A percentile compares a stretch with the other conserved stretches of the same genome.
Conservation (phyloP, 192 early-diverging fungal genomes). For the Kappamyces sp. region DNA sequence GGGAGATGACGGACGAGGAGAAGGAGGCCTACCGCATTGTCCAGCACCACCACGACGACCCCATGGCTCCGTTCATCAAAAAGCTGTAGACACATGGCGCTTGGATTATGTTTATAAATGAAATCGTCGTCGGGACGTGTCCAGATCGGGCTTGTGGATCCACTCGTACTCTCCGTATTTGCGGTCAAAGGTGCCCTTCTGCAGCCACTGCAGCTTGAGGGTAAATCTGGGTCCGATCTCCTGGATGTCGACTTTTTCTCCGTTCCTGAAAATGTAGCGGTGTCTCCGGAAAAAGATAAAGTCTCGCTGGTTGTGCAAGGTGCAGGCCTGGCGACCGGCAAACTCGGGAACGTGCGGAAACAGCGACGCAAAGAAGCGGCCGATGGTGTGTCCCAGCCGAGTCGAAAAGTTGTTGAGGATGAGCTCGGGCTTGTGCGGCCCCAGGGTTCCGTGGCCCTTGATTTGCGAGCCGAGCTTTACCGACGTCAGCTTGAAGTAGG, state of each 20-base stretch:
- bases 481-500: slow-evolving; percentile 87
- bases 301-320: slow-evolving; percentile 99
- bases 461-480: slow-evolving; percentile 77
- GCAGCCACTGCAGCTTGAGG: slow-evolving; percentile 86
- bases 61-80: slow-evolving; percentile 40
- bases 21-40: slow-evolving; percentile 59
- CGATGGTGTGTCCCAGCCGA: slow-evolving; percentile 91
- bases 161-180: slow-evolving; percentile 91
- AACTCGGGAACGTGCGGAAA: slow-evolving; percentile 98
- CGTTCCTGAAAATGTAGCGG: slow-evolving; percentile 85
- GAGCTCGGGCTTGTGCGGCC: slow-evolving; percentile 82
- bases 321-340: slow-evolving; percentile 86
- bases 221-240: slow-evolving; percentile 97
- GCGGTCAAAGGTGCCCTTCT: slow-evolving; percentile 92
- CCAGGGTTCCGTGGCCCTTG: slow-evolving; percentile 24
- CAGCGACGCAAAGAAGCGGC: slow-evolving; percentile 89
- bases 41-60: slow-evolving; percentile 44
- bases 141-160: slow-evolving; percentile 68
- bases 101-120: slow-evolving; percentile 24
- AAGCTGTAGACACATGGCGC: slow-evolving; percentile 5
- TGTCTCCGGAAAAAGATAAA: slow-evolving; percentile 98
- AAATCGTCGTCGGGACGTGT: slow-evolving; percentile 16
- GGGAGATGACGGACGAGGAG: slow-evolving; percentile 58
- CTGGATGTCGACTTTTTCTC: slow-evolving; percentile 71
- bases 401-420: slow-evolving; percentile 98